Percentiles rank a stretch among this genome's conserved stretches.
These are phyloP conservation scores for Dioszegia crocea DNA, from an alignment of 768 basidiomycete genomes.

Conservation along the genomic window DNA sequence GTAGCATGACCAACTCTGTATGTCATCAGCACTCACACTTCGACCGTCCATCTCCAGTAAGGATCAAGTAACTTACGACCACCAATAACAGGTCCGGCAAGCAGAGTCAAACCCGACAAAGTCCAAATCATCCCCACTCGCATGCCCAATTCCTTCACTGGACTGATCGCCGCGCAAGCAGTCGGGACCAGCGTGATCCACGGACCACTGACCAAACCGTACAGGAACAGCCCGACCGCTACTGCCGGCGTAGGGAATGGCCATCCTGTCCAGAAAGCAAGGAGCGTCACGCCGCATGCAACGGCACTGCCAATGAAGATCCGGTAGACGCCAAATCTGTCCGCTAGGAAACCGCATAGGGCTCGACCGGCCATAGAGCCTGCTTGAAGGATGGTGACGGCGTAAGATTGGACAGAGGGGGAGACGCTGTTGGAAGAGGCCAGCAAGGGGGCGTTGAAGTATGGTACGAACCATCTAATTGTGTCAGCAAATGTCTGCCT, in stretches of 20 bases:
- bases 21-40: not conserved
- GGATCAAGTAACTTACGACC: conserved; percentile 26
- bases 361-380: conserved; percentile 42
- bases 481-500: not conserved
- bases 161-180: conserved; percentile 34
- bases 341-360: conserved; percentile 36
- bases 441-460: conserved; percentile 38
- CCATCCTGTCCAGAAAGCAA: conserved; percentile 40
- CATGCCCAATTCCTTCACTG: conserved; percentile 43
- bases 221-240: conserved; percentile 37
- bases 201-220: conserved; percentile 39
- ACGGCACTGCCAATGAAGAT: conserved; percentile 26
- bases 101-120: conserved; percentile 23
- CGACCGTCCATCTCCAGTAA: not conserved
- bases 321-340: conserved; percentile 36
- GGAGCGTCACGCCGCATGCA: conserved; percentile 19
- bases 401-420: conserved; percentile 24
- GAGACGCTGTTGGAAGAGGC: conserved; percentile 30
- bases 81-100: conserved; percentile 40
- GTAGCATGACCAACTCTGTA: conserved; percentile 14
- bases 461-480: conserved; percentile 43
- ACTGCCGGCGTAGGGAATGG: conserved; percentile 24
- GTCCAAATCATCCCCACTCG: conserved; percentile 46
- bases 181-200: conserved; percentile 43
- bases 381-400: conserved; percentile 43